phyloP scores from a whole-genome alignment of 2,329 filamentous ascomycete species.

The Acephala macrosclerotiorum region DNA sequence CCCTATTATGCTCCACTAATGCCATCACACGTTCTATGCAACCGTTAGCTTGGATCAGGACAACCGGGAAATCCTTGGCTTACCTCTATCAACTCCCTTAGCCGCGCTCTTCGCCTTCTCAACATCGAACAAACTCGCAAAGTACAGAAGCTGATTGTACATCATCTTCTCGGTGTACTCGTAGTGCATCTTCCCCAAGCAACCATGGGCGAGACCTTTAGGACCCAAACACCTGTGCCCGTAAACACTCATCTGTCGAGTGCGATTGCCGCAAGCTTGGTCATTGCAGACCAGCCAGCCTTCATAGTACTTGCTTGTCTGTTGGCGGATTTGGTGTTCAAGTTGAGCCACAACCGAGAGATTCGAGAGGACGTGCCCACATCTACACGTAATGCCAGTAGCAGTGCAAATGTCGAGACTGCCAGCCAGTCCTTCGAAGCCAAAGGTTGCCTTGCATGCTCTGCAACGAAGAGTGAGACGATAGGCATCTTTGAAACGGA shows the following conservation, averaged over 20 bases:
- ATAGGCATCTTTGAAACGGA: constrained; percentile 84
- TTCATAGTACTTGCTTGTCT: constrained; percentile 88
- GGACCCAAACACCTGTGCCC: constrained; percentile 89
- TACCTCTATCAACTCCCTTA: constrained; percentile 54
- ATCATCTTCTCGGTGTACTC: constrained; percentile 88
- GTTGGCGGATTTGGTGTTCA: constrained; percentile 80
- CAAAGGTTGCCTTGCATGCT: constrained; percentile 73
- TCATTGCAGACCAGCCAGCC: constrained; percentile 93
- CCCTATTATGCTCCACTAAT: constrained; percentile 83
- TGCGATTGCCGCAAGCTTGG: constrained; percentile 82
- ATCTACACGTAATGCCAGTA: constrained; percentile 76
- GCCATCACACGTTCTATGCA: constrained; percentile 60
- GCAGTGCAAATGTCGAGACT: constrained; percentile 70
- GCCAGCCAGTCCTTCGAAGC: constrained; percentile 77
- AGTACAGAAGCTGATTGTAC: constrained; percentile 95
- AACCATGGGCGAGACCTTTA: constrained; percentile 83
- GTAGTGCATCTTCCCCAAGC: constrained; percentile 86
- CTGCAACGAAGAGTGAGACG: constrained; percentile 83
- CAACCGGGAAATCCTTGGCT: not conserved
- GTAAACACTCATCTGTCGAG: constrained; percentile 92
- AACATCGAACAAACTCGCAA: constrained; percentile 85
- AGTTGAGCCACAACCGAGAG: constrained; percentile 85
- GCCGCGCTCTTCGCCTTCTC: constrained; percentile 74
- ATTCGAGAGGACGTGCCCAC: constrained; percentile 72
- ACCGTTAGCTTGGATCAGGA: constrained; percentile 2